Base-by-base conservation (phyloP, 441 rosid species). In the Sinapis alba region DNA sequence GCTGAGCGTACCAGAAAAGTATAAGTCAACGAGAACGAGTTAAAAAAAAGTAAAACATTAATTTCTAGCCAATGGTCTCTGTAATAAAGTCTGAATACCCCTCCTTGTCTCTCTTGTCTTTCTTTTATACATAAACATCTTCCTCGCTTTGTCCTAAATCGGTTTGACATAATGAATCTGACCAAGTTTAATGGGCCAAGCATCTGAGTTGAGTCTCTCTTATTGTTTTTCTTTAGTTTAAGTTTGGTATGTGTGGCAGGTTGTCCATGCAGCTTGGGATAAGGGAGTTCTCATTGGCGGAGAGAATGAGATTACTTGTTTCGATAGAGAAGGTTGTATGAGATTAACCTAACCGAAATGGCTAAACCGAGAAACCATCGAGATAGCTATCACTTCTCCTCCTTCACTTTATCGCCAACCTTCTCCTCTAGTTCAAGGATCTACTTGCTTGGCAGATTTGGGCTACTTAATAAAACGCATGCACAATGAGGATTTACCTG, bases 291-390 rank as follows among this genome's bases (percentile, higher is more conserved):
- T 38, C 19, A 71, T 83, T 32, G 88, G 87, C 0, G 92, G 95
- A 53, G 92, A 88, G 83, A 90, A 90, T 81, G 81, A 74, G 19
- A 79, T 79, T 8, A 78, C 89, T 60, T 88, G 92, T 80, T 86
- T 81, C 19, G 86, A 86, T 53, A 84, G 86, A 83, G 91, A 88
- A 73, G 84, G 83, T 27, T 86, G 81, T 74, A 78, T 79, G 85
- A 83, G 86, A 84, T 68, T 90, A 74, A 79, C 86, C 65, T 90
- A 74, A 79, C 86, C 65, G 89, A 90, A 80, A 85, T 80, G 80
- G 90, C 86, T 30, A 90, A 88, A 76, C 95, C 92, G 13, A 86
- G 86, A 81, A 86, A 86, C 72, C 87, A 90, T 81, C 95, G 91
- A 7, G 86, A 88, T 57, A 83, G 16, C 41, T 81, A 74, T 65